Evolutionary conservation across 2,329 filamentous ascomycete species (phyloP), one percentile per base, ranked within the genome.

Genomic region (Reticulascus tulasneorum): DNA sequence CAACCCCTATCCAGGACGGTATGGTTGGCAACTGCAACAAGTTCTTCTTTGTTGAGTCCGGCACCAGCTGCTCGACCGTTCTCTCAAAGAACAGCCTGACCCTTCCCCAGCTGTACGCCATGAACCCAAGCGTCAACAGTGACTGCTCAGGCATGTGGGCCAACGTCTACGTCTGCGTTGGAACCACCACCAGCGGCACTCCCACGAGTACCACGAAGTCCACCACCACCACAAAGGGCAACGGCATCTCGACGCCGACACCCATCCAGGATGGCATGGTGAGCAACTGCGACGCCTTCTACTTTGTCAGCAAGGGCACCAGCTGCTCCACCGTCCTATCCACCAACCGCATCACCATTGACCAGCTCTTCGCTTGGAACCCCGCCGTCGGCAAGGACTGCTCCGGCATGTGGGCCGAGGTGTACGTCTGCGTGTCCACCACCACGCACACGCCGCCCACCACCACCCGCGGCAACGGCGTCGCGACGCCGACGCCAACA

Each of bases 401-500:
- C 31, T 15, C 31, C 12, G 35, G 39, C 26, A 16, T 42, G 12
- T 38, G 35, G 35, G 23, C 33, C 19, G 39, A 24, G 18, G 33
- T 34, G 21, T 38, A 38, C 35, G 33, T 34, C 31, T 42, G 39
- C 31, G 27, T 42, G n/a, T n/a, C n/a, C 8, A n/a, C n/a, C n/a
- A 26, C 24, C n/a, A 15, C 16, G n/a, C n/a, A 26, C n/a, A n/a
- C 16, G 18, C 28, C 40, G 5, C 30, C 36, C 15, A 33, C 39
- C 8, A 24, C 33, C n/a, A 36, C 37, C 19, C 34, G 28, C 12
- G 44, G 42, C 9, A 49, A 47, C 34, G 48, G 46, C 3, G 47
- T 55, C 31, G 26, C 45, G 4, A 58, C 54, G 11, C 57, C 58
- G 0, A 44, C 45, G 13, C 53, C 57, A 7, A 51, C 41, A 11